A percentile compares a stretch with the other conserved stretches of the same genome.
These are phyloP conservation scores for Pythium brachiatum DNA, from an alignment of 352 stramenopile species.

Conservation along the genomic window DNA sequence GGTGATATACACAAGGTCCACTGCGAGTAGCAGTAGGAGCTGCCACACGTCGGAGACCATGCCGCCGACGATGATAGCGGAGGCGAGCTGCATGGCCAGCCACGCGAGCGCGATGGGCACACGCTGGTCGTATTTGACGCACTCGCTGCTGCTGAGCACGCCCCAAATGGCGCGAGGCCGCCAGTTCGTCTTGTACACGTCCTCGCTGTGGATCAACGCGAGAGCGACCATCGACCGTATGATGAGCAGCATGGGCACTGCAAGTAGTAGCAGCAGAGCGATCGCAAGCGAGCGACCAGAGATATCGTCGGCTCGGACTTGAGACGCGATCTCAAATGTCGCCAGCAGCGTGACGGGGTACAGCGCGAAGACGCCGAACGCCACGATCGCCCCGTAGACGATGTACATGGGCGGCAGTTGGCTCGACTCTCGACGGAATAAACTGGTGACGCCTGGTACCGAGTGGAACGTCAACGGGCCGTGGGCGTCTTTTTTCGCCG, in stretches of 20 bases:
- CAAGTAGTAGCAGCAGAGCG: neutral
- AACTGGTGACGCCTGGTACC: neutral
- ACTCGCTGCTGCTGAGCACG: slow-evolving; percentile 3
- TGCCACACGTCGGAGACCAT: slow-evolving; percentile 46
- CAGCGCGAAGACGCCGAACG: slow-evolving; percentile 15
- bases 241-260: neutral
- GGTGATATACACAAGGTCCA: slow-evolving; percentile 50
- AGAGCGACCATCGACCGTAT: neutral
- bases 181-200: slow-evolving; percentile 5
- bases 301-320: slow-evolving; percentile 4
- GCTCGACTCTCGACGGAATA: neutral
- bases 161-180: slow-evolving; percentile 4
- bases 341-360: slow-evolving; percentile 23
- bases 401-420: neutral
- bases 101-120: neutral
- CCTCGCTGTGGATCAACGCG: neutral
- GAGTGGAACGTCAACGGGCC: neutral
- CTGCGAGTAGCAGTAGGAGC: slow-evolving; percentile 44
- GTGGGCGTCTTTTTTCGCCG: neutral
- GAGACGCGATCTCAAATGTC: slow-evolving; percentile 23
- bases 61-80: slow-evolving; percentile 46
- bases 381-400: slow-evolving; percentile 8
- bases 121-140: neutral
- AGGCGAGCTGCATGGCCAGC: slow-evolving; percentile 13
- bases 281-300: slow-evolving; percentile 2